Evolutionary conservation across 805 yeast genomes (phyloP), one percentile per base, ranked within the genome.

Genomic region (Naumovozyma baii): DNA sequence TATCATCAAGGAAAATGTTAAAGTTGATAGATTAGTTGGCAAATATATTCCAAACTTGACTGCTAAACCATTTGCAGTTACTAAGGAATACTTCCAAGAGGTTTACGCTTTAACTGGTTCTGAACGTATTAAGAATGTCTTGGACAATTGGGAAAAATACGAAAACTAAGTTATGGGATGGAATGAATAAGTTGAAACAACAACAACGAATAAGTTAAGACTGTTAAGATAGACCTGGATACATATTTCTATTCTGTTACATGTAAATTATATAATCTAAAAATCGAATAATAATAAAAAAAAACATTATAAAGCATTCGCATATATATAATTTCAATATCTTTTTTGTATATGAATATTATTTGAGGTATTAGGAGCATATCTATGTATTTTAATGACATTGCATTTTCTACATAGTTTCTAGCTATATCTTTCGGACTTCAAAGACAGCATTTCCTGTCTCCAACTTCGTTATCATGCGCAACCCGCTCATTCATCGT

Each of bases 11-110:
- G 83, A 86, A 55, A 94, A 96, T 36, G 92, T 92, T 50, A 90
- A 90, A 71, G 95, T 95, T 45, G 82, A 92, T 45, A 85, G 86
- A 64, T 75, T 92, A 68, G 78, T 85, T 54, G 88, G 88, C 61
- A 92, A 88, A 72, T 92, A 94, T 68, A 88, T 92, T 73, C 99
- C 99, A 50, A 92, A 92, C 73, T 77, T 92, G 73, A 94, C 98
- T 50, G 98, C 98, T 48, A 85, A 78, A 69, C 98, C 99, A 53
- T 92, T 92, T 64, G 79, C 83, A 68, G 81, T 92, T 53, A 82
- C 97, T 32, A 92, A 86, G 72, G 97, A 88, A 65, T 92, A 92
- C 72, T 92, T 92, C 72, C 83, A 94, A 72, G 94, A 85, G 54
- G 99, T 92, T 39, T 92, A 90, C 63, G 76, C 80, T 43, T 75